These are phyloP conservation scores for Pichia insulana DNA, from an alignment of 805 yeast species.

Conservation along the genomic window DNA sequence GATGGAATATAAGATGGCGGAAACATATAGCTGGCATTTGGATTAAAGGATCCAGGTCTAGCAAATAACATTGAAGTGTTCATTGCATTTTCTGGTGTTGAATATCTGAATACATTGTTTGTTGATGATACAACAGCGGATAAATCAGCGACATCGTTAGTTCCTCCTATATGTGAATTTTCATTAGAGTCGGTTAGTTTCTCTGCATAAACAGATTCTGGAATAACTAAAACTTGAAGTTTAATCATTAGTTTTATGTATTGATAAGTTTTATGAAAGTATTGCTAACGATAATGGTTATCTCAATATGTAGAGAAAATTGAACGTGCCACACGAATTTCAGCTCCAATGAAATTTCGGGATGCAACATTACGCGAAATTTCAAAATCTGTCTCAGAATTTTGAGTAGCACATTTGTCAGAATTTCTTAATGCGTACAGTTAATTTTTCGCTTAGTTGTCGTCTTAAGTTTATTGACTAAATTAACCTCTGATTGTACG, in stretches of 20 bases:
- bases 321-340: too few species aligned
- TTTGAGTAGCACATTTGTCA: too few species aligned
- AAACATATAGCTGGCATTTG: conserved; percentile 7
- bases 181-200: neutral
- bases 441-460: too few species aligned
- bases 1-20: conserved; percentile 10
- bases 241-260: conserved; percentile 11
- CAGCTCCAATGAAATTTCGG: too few species aligned
- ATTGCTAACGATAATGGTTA: too few species aligned
- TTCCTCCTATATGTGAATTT: neutral
- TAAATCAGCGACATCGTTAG: neutral
- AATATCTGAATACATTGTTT: neutral
- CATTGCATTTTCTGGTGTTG: neutral
- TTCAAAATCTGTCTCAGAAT: too few species aligned
- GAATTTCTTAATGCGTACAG: too few species aligned
- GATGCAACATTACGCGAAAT: too few species aligned
- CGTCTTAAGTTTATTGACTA: too few species aligned
- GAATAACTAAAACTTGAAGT: conserved; percentile 13
- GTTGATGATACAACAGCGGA: neutral
- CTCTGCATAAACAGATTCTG: conserved; percentile 1
- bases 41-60: conserved; percentile 1
- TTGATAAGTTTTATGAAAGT: too few species aligned
- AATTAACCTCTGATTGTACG: too few species aligned
- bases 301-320: too few species aligned
- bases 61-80: conserved; percentile 3